These are phyloP conservation scores for Exobasidium rhododendri DNA, from an alignment of 1,284 basidiomycete species.

Conservation along the genomic window DNA sequence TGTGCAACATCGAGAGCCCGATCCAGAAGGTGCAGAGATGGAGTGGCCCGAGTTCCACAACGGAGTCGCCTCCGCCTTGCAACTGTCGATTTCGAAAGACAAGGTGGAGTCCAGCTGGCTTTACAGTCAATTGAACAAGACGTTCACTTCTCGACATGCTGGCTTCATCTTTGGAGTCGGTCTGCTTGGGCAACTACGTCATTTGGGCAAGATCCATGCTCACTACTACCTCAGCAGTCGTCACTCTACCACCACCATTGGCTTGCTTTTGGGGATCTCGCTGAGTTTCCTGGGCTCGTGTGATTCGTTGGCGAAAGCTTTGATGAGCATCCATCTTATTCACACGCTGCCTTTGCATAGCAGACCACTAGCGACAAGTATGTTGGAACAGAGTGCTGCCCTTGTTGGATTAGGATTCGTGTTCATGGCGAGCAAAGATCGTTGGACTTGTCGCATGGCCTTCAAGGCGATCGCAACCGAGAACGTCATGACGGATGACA, in stretches of 20 bases:
- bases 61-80: conserved; percentile 83
- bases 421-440: conserved; percentile 80
- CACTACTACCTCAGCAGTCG: conserved; percentile 88
- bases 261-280: conserved; percentile 82
- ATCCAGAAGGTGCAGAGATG: conserved; percentile 49
- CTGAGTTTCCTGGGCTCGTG: conserved; percentile 85
- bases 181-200: conserved; percentile 80
- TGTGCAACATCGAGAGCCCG: conserved; percentile 24
- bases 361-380: conserved; percentile 82
- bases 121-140: conserved; percentile 31
- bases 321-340: conserved; percentile 87
- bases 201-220: conserved; percentile 77
- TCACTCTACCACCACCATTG: conserved; percentile 90
- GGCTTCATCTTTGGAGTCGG: conserved; percentile 92
- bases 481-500: conserved; percentile 73
- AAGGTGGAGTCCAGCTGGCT: conserved; percentile 50
- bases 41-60: conserved; percentile 97
- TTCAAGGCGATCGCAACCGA: conserved; percentile 75
- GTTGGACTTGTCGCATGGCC: conserved; percentile 87
- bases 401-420: conserved; percentile 83
- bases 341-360: conserved; percentile 82
- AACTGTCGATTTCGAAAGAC: conserved; percentile 65
- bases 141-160: conserved; percentile 81
- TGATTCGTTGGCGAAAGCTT: conserved; percentile 80
- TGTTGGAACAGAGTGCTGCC: conserved; percentile 85